Evolutionary conservation across 2,329 filamentous ascomycete genomes (phyloP), one percentile per base, ranked within the genome.

Genomic region (Lachnellula willkommii): DNA sequence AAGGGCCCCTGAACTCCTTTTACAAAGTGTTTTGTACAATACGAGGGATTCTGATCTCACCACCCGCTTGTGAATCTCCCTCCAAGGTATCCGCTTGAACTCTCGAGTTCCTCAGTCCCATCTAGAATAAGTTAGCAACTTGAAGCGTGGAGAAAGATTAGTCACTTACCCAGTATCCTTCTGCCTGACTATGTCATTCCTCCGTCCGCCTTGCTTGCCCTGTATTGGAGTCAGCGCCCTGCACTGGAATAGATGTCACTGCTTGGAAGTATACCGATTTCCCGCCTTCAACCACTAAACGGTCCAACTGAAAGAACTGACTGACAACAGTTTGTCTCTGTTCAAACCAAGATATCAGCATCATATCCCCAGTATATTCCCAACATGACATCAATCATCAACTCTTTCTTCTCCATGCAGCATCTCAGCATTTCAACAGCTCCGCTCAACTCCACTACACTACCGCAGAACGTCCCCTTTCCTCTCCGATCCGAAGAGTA

Each of bases 321-420:
- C 91, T 95, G 69, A 99, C 84, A 50, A 94, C 81, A 11, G 93
- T 95, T 87, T 97, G 94, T 71, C 94, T 87, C 94, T 97, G 76
- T 59, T 0, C 2, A 4, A 35, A 4, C 22, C 40, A 40, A 57
- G 14, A 15, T n/a, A 51, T 57, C 53, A 66, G 65, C 60, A 48
- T 51, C 36, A 9, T 54, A 35, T 15, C 46, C 35, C 17, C 17
- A 17, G 14, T 39, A 35, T 28, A 36, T 50, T 37, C 3, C 28
- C 28, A 32, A 32, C 28, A 32, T 9, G 12, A 32, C 28, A 32
- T 4, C 36, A 39, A 40, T 40, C 50, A 7, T 36, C 32, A 42
- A 50, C 24, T 6, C 24, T 39, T 35, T 6, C 24, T 39, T 35
- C 42, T 53, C 8, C 7, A 11, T 6, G 6, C 39, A 6, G 9